Percentiles rank a stretch among this genome's conserved stretches.
phyloP scores from a whole-genome alignment of 306 rosid species.

The Neltuma alba region DNA sequence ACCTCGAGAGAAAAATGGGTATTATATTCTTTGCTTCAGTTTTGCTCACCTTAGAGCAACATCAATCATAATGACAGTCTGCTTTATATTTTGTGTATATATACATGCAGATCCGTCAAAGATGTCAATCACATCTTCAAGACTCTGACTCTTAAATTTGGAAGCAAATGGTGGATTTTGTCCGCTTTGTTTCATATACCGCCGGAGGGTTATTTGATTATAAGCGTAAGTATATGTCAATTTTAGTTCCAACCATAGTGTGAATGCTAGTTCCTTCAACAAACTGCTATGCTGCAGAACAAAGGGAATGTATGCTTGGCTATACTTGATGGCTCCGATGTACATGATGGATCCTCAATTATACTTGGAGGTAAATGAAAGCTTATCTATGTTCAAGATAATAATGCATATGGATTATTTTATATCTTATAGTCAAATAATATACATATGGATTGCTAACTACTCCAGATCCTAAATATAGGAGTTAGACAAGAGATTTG shows the following conservation, averaged over 20 bases:
- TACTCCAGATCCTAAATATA: too few species aligned
- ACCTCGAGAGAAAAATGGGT: neutral
- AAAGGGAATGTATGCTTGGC: slow-evolving; percentile 88
- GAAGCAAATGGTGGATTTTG: slow-evolving; percentile 78
- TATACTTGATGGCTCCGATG: slow-evolving; percentile 72
- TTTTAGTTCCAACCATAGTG: slow-evolving; percentile 22
- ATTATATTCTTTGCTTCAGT: slow-evolving; percentile 25
- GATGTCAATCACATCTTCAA: slow-evolving; percentile 71
- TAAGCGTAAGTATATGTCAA: slow-evolving; percentile 53
- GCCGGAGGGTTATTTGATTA: slow-evolving; percentile 75
- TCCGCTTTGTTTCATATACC: slow-evolving; percentile 62
- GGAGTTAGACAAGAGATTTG: too few species aligned
- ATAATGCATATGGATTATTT: too few species aligned
- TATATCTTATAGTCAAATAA: neutral
- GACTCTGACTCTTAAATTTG: slow-evolving; percentile 65
- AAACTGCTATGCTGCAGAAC: slow-evolving; percentile 49
- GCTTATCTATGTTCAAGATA: neutral
- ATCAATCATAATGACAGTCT: slow-evolving; percentile 16
- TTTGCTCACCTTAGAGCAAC: slow-evolving; percentile 20
- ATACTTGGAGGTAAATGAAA: slow-evolving; percentile 68
- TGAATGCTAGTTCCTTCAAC: slow-evolving; percentile 18
- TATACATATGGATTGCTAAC: neutral
- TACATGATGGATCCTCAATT: slow-evolving; percentile 70
- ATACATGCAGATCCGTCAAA: slow-evolving; percentile 60
- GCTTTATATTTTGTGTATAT: slow-evolving; percentile 30